A percentile compares a stretch with the other conserved stretches of the same genome.
These are phyloP conservation scores for Marasmius oreades DNA, from an alignment of 1,284 basidiomycete genomes.

Conservation along the genomic window DNA sequence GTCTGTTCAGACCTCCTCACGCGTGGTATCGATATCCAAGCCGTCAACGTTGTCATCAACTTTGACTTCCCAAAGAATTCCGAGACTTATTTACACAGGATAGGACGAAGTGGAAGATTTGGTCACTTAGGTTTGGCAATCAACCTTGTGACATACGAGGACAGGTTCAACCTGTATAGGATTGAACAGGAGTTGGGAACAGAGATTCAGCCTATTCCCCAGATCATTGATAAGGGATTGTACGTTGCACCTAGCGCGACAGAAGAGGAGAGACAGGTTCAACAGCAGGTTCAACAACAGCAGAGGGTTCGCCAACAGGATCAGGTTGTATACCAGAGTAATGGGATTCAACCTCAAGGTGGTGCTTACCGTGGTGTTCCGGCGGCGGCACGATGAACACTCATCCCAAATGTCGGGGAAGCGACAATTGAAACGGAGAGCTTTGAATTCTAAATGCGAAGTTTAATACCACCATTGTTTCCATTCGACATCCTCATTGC, in stretches of 20 bases:
- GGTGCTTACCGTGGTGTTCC: conserved; percentile 16
- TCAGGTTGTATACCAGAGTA: conserved; percentile 21
- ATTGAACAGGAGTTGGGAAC: conserved; percentile 99
- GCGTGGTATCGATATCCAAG: conserved; percentile 98
- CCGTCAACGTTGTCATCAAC: conserved; percentile 99
- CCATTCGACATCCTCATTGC: background rate
- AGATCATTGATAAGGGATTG: conserved; percentile 87
- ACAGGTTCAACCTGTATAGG: conserved; percentile 95
- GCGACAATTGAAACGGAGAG: background rate
- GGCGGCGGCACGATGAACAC: conserved; percentile 12
- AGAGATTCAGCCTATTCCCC: conserved; percentile 95
- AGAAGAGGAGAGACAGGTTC: conserved; percentile 44
- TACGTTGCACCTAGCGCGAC: conserved; percentile 75
- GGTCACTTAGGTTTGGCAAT: conserved; percentile 97
- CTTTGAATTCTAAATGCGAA: background rate
- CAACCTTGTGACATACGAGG: conserved; percentile 95
- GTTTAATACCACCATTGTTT: background rate
- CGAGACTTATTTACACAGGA: conserved; percentile 97
- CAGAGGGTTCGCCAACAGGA: conserved; percentile 12
- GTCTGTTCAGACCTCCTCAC: conserved; percentile 97
- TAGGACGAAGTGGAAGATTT: conserved; percentile 96
- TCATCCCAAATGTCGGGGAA: background rate
- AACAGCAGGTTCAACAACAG: conserved; percentile 22
- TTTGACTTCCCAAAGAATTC: conserved; percentile 99
- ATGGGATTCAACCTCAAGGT: conserved; percentile 15